These are phyloP conservation scores for Trametes villosa DNA, from an alignment of 768 basidiomycete genomes.

Conservation along the genomic window DNA sequence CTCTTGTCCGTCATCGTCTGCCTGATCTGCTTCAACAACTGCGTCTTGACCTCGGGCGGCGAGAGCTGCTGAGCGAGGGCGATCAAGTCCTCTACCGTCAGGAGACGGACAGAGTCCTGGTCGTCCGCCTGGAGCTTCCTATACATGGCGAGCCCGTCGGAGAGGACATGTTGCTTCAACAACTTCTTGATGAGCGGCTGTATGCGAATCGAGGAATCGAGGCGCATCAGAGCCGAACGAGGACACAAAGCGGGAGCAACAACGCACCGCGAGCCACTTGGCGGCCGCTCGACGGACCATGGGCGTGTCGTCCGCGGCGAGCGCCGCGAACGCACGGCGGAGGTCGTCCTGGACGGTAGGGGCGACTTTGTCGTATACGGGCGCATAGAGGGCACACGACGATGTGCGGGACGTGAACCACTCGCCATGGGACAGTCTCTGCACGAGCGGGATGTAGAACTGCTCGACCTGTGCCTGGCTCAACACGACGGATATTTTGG, in stretches of 20 bases:
- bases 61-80: slow-evolving; percentile 85
- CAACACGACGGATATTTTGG: slow-evolving; percentile 81
- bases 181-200: slow-evolving; percentile 83
- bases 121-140: slow-evolving; percentile 93
- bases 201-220: not conserved
- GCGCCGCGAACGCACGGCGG: slow-evolving; percentile 78
- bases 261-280: slow-evolving; percentile 91
- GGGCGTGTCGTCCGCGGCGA: slow-evolving; percentile 94
- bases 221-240: slow-evolving; percentile 20
- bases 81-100: slow-evolving; percentile 96
- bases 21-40: slow-evolving; percentile 85
- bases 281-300: slow-evolving; percentile 98
- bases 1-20: slow-evolving; percentile 93
- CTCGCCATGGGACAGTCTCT: slow-evolving; percentile 88
- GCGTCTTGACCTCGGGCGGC: slow-evolving; percentile 89
- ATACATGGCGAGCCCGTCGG: slow-evolving; percentile 91
- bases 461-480: slow-evolving; percentile 83
- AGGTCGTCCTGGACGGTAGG: slow-evolving; percentile 81
- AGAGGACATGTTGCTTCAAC: slow-evolving; percentile 77
- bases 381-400: slow-evolving; percentile 89
- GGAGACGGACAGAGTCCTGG: slow-evolving; percentile 94
- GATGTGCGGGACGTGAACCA: slow-evolving; percentile 99
- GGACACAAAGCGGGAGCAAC: slow-evolving; percentile 17
- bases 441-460: slow-evolving; percentile 88
- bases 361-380: slow-evolving; percentile 84